Evolutionary conservation across 106 monocot species (phyloP), one percentile per base, ranked within the genome.

Genomic region (Acorus calamus): DNA sequence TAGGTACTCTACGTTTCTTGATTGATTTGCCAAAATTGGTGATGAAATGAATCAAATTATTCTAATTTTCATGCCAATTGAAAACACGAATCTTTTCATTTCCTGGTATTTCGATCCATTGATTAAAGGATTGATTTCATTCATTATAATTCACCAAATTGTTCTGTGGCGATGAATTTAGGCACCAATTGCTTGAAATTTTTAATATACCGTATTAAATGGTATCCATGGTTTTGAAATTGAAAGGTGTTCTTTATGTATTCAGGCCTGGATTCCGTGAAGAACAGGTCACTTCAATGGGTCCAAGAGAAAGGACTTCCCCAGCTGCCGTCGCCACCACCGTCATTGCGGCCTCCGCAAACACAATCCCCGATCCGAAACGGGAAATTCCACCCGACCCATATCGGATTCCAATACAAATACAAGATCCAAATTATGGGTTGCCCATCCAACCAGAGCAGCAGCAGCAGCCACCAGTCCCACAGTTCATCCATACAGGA

Each of bases 381-480:
- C 67, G 54, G 51, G 72, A 78, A 14, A 56, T 8, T 53, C 66
- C 44, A 1, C 9, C 63, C 13, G 76, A 76, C 3, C 52, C 62
- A 14, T 76, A 76, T 46, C 53, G 63, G 49, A 59, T 53, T 5
- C 65, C 57, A 6, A 44, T 62, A 12, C 77, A 72, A 49, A 49
- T 58, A 6, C 7, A 67, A 2, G 78, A 78, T 4, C 78, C 57
- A n/a, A 53, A 69, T 41, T 69, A 73, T 42, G 42, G 65, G n/a
- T 53, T 66, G 58, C 71, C 49, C 8, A 60, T 65, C 42, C 79
- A 72, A 49, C 47, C 46, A 28, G 83, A 64, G 53, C 84, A 72
- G 42, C 73, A 66, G 42, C 71, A 63, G 11, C 89, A 81, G 66
- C 72, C 3, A 53, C 76, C 9, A 74, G 71, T 46, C 70, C 75